phyloP scores from a whole-genome alignment of 176 grass and related monocot genomes.

The Oryza nivara region DNA sequence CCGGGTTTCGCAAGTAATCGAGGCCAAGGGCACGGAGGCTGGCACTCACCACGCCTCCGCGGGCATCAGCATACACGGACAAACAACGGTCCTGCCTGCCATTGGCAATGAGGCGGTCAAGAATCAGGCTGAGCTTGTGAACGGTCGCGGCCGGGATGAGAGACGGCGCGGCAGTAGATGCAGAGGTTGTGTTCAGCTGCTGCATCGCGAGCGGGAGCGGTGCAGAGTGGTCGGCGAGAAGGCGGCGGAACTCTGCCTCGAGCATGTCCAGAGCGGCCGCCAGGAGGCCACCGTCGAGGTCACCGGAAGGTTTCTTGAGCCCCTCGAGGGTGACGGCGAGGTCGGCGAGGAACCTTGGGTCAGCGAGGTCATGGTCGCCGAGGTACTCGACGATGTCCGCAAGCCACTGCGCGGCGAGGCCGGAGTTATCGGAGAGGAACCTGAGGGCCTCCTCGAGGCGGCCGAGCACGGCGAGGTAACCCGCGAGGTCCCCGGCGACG shows the following conservation, averaged over 20 bases:
- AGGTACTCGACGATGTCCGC: conserved; percentile 93
- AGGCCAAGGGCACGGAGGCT: conserved; percentile 56
- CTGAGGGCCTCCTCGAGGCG: conserved; percentile 77
- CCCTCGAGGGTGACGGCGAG: conserved; percentile 53
- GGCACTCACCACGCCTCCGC: conserved; percentile 55
- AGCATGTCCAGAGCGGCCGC: conserved; percentile 70
- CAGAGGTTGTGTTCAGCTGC: conserved; percentile 1
- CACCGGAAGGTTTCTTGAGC: conserved; percentile 43
- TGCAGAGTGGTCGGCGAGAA: conserved; percentile 59
- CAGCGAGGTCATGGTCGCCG: conserved; percentile 73
- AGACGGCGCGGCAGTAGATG: conserved; percentile 25
- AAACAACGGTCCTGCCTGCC: conserved; percentile 44
- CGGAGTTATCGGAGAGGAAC: conserved; percentile 77
- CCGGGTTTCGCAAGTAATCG: conserved; percentile 54
- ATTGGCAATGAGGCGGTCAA: conserved; percentile 63
- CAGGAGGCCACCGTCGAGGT: conserved; percentile 76
- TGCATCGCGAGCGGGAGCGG: conserved; percentile 68
- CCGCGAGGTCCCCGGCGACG: conserved; percentile 44
- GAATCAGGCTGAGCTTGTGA: conserved; percentile 66
- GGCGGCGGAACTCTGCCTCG: conserved; percentile 65
- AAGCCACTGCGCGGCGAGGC: conserved; percentile 83
- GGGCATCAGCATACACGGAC: conserved; percentile 41
- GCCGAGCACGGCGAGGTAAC: conserved; percentile 65
- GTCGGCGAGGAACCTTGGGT: conserved; percentile 74
- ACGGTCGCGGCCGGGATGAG: conserved; percentile 55